These are phyloP conservation scores for Citrus australasica DNA, from an alignment of 345 rosid genomes.

Conservation along the genomic window DNA sequence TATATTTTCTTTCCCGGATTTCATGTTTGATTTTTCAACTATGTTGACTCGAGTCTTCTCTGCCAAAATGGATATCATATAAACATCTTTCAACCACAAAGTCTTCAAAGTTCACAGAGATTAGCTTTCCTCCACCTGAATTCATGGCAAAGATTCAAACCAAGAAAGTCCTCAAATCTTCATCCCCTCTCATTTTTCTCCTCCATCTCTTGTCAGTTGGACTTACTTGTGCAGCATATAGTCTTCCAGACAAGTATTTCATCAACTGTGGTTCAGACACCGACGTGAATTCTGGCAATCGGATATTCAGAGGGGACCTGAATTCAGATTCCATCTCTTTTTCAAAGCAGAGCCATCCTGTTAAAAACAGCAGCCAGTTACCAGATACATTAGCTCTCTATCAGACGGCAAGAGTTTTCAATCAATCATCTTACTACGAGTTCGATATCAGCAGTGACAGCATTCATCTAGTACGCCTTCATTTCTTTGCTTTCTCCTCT, in stretches of 20 bases:
- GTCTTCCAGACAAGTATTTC: conserved; percentile 39
- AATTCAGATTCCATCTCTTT: conserved; percentile 20
- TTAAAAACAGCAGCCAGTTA: background rate
- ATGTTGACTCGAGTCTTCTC: background rate
- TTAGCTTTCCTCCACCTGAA: background rate
- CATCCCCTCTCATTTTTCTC: conserved; percentile 16
- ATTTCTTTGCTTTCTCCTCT: conserved; percentile 31
- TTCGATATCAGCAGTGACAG: conserved; percentile 23
- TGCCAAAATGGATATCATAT: background rate
- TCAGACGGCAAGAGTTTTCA: conserved; percentile 49
- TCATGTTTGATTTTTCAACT: background rate
- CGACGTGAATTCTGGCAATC: background rate
- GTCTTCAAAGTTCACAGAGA: background rate
- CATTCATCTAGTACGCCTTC: conserved; percentile 43
- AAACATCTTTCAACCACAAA: background rate
- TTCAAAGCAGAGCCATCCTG: conserved; percentile 7
- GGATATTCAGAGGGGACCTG: conserved; percentile 37
- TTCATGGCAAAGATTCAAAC: conserved; percentile 12
- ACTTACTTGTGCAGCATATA: conserved; percentile 16
- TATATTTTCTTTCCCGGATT: background rate
- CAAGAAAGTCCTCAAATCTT: background rate
- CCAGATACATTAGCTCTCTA: conserved; percentile 17
- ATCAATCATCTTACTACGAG: conserved; percentile 26
- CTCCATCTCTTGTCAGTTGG: conserved; percentile 3
- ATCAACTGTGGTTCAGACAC: conserved; percentile 54